phyloP scores from a whole-genome alignment of 805 yeast species.

The Wickerhamiella australiensis region DNA sequence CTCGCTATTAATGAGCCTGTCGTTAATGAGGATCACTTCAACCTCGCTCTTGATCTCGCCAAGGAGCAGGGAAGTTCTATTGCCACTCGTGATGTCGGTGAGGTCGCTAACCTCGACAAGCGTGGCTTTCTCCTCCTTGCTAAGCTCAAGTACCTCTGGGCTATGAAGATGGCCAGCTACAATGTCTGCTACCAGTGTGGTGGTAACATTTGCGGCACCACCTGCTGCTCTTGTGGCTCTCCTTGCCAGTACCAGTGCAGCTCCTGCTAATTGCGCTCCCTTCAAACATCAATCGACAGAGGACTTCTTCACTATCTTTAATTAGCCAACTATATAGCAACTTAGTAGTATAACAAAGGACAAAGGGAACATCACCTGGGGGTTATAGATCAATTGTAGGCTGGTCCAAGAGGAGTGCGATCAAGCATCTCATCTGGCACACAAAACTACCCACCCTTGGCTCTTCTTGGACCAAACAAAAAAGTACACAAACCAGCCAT shows the following conservation, averaged over 20 bases:
- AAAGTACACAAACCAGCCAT: too few species aligned
- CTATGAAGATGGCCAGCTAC: constrained; percentile 6
- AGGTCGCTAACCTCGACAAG: constrained; percentile 32
- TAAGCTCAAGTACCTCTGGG: constrained; percentile 11
- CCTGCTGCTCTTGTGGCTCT: constrained; percentile 9
- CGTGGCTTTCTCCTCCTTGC: constrained; percentile 9
- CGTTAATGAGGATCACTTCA: constrained; percentile 3
- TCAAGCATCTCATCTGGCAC: neutral
- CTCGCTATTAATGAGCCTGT: neutral
- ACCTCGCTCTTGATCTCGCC: constrained; percentile 8
- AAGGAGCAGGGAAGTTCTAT: constrained; percentile 25
- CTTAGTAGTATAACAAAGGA: neutral
- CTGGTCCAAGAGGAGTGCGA: too few species aligned
- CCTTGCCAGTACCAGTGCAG: constrained; percentile 6
- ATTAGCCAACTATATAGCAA: too few species aligned
- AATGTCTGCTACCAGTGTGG: constrained; percentile 11
- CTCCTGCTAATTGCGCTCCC: neutral
- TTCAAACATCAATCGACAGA: too few species aligned
- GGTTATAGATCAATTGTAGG: too few species aligned
- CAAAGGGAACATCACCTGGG: neutral
- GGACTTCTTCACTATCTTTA: neutral
- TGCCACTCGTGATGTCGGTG: constrained; percentile 74
- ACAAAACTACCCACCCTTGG: too few species aligned
- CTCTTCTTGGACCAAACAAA: too few species aligned
- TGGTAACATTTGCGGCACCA: constrained; percentile 8